A percentile compares a stretch with the other conserved stretches of the same genome.
phyloP scores from a whole-genome alignment of 1,139 yeast species.

The Candida sanyaensis region DNA sequence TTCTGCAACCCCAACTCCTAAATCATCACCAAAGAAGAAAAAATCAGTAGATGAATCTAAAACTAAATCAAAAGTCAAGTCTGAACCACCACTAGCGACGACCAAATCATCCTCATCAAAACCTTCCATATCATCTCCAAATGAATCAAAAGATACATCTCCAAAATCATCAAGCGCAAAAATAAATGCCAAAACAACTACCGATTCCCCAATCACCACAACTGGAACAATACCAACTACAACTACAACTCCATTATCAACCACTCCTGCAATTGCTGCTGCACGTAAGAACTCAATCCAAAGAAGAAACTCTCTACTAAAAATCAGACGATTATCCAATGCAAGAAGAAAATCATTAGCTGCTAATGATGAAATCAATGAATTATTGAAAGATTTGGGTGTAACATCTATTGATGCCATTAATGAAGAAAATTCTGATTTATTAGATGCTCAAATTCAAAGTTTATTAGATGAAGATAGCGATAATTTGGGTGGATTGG shows the following conservation, averaged over 20 bases:
- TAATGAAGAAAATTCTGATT: constrained; percentile 35
- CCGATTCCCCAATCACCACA: not conserved
- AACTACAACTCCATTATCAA: not conserved
- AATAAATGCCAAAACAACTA: not conserved
- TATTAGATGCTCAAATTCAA: constrained; percentile 38
- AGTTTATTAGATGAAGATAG: constrained; percentile 31
- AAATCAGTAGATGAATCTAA: not conserved
- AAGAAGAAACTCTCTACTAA: constrained; percentile 17
- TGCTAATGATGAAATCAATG: constrained; percentile 43
- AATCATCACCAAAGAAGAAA: constrained; percentile 15
- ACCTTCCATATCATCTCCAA: not conserved
- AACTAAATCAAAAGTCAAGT: constrained; percentile 1
- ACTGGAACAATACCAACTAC: not conserved
- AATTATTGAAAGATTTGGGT: constrained; percentile 40
- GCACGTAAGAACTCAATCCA: constrained; percentile 15
- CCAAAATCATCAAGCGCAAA: no score
- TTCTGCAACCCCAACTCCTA: constrained; percentile 23
- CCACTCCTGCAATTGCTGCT: not conserved
- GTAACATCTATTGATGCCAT: constrained; percentile 38
- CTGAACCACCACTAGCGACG: not conserved
- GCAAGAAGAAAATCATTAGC: constrained; percentile 45
- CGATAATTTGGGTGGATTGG: constrained; percentile 19
- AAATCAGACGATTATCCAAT: constrained; percentile 33
- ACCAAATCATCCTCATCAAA: not conserved
- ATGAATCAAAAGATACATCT: no score